Base-by-base conservation (phyloP, 2,329 filamentous ascomycete genomes). In the Gremmenia infestans region DNA sequence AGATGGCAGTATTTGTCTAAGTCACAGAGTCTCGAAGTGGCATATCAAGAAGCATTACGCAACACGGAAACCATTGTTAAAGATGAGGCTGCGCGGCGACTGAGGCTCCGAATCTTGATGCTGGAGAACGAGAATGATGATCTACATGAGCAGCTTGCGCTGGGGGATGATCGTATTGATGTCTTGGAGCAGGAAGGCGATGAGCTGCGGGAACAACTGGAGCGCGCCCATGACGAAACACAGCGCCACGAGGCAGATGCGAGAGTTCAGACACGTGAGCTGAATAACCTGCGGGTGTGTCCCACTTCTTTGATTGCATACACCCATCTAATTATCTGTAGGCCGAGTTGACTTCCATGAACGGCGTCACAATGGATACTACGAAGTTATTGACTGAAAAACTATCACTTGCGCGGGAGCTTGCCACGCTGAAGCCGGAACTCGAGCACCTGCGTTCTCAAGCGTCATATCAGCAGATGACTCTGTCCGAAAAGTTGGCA, bases 401-500 rank as follows among this genome's bases (percentile, higher is more conserved):
- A 65, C 71, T 85, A 42, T 78, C 81, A 11, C 73, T 88, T 39
- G 75, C 79, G 32, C 80, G 81, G 54, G 83, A 87, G 65, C 67
- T 88, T 19, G 76, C 80, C 25, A 75, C 72, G 6, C 64, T 87
- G 54, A 81, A 81, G 63, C 80, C 81, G 2, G 84, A 88, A 68
- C 66, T 87, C 36, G 82, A 86, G 60, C 81, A 84, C 65, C 72
- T 87, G 14, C 79, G 78, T 60, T 75, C 78, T 6, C 83, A 87
- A 68, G 76, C 76, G 19, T 71, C 74, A 35, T 76, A 78, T 14
- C 83, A 92, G 53, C 85, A 91, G 66, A 79, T 81, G 2, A 75
- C 89, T 11, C 76, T 95, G 15, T 78, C 87, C 1, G 91, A 96
- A 68, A 96, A 95, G 70, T 77, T 93, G 47, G 80, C 87, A 2